phyloP scores from a whole-genome alignment of 2,329 filamentous ascomycete species.

The Ascochyta viciae-villosae region DNA sequence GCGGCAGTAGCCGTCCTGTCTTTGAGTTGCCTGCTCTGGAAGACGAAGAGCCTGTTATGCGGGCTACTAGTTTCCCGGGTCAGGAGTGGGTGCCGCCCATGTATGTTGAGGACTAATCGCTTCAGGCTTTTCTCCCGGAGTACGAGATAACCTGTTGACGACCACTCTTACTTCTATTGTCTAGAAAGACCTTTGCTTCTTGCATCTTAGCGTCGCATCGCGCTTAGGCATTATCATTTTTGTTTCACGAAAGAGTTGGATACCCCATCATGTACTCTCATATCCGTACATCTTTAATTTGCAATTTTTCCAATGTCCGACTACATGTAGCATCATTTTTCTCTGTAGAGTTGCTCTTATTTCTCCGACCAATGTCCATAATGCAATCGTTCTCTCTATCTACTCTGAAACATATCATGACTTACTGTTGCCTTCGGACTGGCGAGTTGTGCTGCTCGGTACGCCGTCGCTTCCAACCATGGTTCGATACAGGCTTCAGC shows the following conservation, averaged over 20 bases:
- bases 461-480: neutral
- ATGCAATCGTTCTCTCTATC: neutral
- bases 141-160: neutral
- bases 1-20: constrained; percentile 31
- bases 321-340: neutral
- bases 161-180: neutral
- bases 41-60: constrained; percentile 65
- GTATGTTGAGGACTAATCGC: constrained; percentile 43
- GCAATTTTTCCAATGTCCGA: neutral
- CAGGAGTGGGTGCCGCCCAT: constrained; percentile 70
- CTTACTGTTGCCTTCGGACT: neutral
- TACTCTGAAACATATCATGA: neutral
- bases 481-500: neutral
- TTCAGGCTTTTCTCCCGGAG: too few species aligned
- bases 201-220: constrained; percentile 14
- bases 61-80: constrained; percentile 72
- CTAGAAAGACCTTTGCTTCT: constrained; percentile 2
- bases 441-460: neutral
- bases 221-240: constrained; percentile 1
- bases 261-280: constrained; percentile 11
- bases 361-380: neutral
- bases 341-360: neutral
- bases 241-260: neutral
- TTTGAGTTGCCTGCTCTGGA: constrained; percentile 49
- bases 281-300: constrained; percentile 5